Evolutionary conservation across 2,329 filamentous ascomycete genomes (phyloP), one percentile per base, ranked within the genome.

Genomic region (Fusarium xylarioides): DNA sequence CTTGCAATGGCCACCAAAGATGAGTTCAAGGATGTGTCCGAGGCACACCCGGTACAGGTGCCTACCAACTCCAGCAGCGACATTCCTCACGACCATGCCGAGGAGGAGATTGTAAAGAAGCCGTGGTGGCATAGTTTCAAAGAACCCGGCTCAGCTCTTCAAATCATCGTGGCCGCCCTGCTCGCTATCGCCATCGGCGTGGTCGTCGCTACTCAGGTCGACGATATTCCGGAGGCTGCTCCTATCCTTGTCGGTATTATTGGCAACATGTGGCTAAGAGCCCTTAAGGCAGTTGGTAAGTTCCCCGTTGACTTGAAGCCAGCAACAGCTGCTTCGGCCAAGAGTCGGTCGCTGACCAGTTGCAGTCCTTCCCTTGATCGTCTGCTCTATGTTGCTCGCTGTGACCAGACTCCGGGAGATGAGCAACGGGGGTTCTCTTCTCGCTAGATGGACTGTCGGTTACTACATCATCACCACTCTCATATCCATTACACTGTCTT

Each of bases 401-500:
- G 80, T 88, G 11, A 85, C 85, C 52, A 81, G 82, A n/a, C 80
- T 88, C 12, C 82, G 84, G 23, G 81, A 80, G 11, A 86, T 88
- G 82, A 79, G 83, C 16, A 75, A 81, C 15, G 82, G 83, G 18
- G 85, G 83, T 11, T 81, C 80, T 16, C 78, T 79, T 56, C 81
- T 88, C 1, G 86, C 85, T n/a, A 78, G 76, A 32, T 87, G 83
- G 83, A 86, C 86, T 1, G 81, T 88, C 26, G 80, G 81, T 21
- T 88, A 86, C 78, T 88, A 88, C 52, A 71, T 88, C 19, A 26
- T 81, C 26, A 88, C 86, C 6, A 88, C 86, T 0, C 70, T 87
- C 11, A 49, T 87, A 16, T 86, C 86, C 67, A 85, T 88, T 50
- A 79, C 84, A 2, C 80, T 86, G 62, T 85, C 82, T 40, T 84